Evolutionary conservation across 768 basidiomycete genomes (phyloP), one percentile per base, ranked within the genome.

Genomic region (Termitomyces sp.): DNA sequence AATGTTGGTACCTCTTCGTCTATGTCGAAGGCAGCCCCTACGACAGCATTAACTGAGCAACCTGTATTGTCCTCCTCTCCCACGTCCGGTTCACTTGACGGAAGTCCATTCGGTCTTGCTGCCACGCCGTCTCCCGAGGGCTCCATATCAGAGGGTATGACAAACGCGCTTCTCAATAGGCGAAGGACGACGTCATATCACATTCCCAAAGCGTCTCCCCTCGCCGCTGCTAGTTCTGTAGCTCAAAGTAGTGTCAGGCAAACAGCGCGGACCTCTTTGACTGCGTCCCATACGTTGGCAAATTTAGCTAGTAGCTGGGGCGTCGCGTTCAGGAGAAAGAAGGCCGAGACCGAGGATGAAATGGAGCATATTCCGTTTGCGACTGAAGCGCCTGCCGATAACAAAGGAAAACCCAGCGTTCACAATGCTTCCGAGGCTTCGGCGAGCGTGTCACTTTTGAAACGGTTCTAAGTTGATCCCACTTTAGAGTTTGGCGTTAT

Each of bases 261-360:
- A 44, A 57, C 72, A 14, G 60, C 62, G 0, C 65, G 67, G 34
- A 70, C 76, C 20, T 64, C 71, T 13, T 52, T 73, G 42, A 79
- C 79, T 4, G 78, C 84, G 5, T 76, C 80, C 13, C 77, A 79
- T 39, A 79, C 86, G 12, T 66, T 87, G 20, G 82, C 84, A 12
- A 83, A 73, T 58, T 72, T 87, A 48, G 85, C 85, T 5, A 85
- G 76, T 48, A 88, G 80, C 68, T 88, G 83, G 83, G 86, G 86
- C 0, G 80, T 83, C 2, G 12, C 37, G 1, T 87, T 89, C 66
- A 76, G 84, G 51, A 82, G 77, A 69, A 85, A 80, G 67, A 77
- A 74, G 40, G 51, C 42, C n/a, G 63, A 58, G 4, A 30, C 40
- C 4, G 63, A n/a, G n/a, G n/a, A n/a, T n/a, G n/a, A 53, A 49